phyloP scores from a whole-genome alignment of 768 basidiomycete species.

The Infundibulicybe gibba region DNA sequence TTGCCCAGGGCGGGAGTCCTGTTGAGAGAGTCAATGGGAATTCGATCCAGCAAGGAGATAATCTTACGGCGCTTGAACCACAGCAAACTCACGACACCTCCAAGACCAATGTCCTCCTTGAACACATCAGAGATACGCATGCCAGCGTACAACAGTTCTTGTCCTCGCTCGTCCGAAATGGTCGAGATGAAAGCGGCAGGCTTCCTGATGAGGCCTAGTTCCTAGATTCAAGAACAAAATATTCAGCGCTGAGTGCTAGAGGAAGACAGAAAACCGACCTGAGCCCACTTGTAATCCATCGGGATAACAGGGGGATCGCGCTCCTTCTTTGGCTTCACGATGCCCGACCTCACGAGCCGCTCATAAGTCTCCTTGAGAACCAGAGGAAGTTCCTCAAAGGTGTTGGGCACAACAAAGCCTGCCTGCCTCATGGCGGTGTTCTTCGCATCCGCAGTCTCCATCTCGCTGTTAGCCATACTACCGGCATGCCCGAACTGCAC shows the following conservation, averaged over 20 bases:
- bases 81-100: conserved; percentile 91
- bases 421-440: conserved; percentile 92
- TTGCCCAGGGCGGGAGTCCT: conserved; percentile 83
- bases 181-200: conserved; percentile 99
- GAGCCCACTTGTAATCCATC: conserved; percentile 99
- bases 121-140: conserved; percentile 99
- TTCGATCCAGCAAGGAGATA: conserved; percentile 6
- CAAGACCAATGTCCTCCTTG: conserved; percentile 94
- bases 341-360: conserved; percentile 64
- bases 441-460: conserved; percentile 98
- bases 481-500: conserved; percentile 99
- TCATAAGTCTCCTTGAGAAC: conserved; percentile 87
- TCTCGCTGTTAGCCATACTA: conserved; percentile 94
- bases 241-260: neutral
- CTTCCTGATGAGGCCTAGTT: conserved; percentile 97
- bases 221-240: conserved; percentile 29
- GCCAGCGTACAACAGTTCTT: conserved; percentile 96
- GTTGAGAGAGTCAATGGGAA: conserved; percentile 1
- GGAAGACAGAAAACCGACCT: conserved; percentile 28
- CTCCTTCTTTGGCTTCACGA: conserved; percentile 70
- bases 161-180: conserved; percentile 98
- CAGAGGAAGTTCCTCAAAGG: conserved; percentile 92
- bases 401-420: conserved; percentile 95
- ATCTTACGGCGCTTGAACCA: conserved; percentile 92
- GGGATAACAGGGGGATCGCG: conserved; percentile 92